Conservation (phyloP, 1,139 yeast species). For the Suhomyces anneliseae region DNA sequence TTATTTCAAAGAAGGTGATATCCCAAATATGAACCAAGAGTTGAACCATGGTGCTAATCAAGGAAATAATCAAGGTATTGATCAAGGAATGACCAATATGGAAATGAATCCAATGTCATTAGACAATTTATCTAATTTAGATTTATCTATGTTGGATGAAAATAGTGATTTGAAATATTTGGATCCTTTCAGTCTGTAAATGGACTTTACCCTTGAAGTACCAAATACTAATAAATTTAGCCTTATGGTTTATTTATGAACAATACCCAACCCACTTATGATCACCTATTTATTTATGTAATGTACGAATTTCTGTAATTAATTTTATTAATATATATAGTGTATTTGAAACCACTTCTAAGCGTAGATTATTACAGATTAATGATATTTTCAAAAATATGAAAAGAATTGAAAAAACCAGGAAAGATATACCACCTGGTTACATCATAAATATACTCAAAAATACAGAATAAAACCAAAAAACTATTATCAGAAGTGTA, state of each 20-base stretch:
- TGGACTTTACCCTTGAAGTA: neutral
- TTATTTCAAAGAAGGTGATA: neutral
- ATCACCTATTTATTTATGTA: neutral
- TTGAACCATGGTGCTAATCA: neutral
- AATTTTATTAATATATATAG: neutral
- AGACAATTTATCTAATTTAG: conserved; percentile 21
- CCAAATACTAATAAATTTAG: neutral
- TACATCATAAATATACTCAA: too few relatives aligned
- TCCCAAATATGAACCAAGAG: neutral
- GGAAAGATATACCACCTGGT: neutral
- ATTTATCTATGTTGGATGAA: conserved; percentile 20
- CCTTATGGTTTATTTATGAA: neutral
- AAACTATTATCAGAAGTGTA: too few relatives aligned
- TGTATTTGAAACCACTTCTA: neutral
- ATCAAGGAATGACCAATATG: neutral
- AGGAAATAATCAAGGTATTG: neutral
- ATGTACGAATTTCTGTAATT: neutral
- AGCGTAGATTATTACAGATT: too few relatives aligned
- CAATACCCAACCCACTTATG: neutral
- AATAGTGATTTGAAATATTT: conserved; percentile 13
- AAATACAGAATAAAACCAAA: too few relatives aligned
- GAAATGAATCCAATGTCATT: conserved; percentile 3
- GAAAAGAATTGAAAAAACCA: neutral
- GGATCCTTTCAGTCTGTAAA: conserved; percentile 12
- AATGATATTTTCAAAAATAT: too few relatives aligned